Percentiles rank a stretch among this genome's conserved stretches.
Conservation (phyloP, 352 stramenopile genomes). For the Phytophthora constricta region DNA sequence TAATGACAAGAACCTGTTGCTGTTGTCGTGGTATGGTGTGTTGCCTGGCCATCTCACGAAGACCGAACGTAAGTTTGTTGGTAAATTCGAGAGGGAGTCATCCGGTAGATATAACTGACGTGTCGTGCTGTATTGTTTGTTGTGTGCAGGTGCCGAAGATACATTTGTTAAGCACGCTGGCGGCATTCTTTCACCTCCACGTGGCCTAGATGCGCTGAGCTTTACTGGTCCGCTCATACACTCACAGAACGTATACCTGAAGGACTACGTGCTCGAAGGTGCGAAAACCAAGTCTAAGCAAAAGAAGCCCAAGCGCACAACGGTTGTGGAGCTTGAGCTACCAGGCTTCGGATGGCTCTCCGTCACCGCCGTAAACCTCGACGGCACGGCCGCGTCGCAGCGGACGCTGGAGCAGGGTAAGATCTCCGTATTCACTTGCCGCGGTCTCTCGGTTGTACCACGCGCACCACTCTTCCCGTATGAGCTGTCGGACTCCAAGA, state of each 20-base stretch:
- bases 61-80: slow-evolving; percentile 69
- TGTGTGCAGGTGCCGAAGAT: slow-evolving; percentile 61
- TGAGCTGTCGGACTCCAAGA: slow-evolving; percentile 85
- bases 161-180: slow-evolving; percentile 84
- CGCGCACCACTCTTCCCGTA: slow-evolving; percentile 78
- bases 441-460: slow-evolving; percentile 61
- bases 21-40: slow-evolving; percentile 87
- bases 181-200: slow-evolving; percentile 76
- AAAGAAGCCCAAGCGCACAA: slow-evolving; percentile 85
- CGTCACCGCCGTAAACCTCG: slow-evolving; percentile 81
- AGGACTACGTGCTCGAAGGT: slow-evolving; percentile 73
- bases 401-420: slow-evolving; percentile 68
- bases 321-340: slow-evolving; percentile 77
- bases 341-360: slow-evolving; percentile 84
- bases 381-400: slow-evolving; percentile 68
- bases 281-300: slow-evolving; percentile 75
- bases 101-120: slow-evolving; percentile 5
- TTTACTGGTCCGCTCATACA: slow-evolving; percentile 69
- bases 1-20: slow-evolving; percentile 61
- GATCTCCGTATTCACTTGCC: slow-evolving; percentile 70
- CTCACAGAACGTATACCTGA: slow-evolving; percentile 65
- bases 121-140: not conserved
- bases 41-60: slow-evolving; percentile 84
- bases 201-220: slow-evolving; percentile 78
- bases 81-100: not conserved